Evolutionary conservation across 1,284 basidiomycete genomes (phyloP).

Genomic region (Ganoderma lucidum): DNA sequence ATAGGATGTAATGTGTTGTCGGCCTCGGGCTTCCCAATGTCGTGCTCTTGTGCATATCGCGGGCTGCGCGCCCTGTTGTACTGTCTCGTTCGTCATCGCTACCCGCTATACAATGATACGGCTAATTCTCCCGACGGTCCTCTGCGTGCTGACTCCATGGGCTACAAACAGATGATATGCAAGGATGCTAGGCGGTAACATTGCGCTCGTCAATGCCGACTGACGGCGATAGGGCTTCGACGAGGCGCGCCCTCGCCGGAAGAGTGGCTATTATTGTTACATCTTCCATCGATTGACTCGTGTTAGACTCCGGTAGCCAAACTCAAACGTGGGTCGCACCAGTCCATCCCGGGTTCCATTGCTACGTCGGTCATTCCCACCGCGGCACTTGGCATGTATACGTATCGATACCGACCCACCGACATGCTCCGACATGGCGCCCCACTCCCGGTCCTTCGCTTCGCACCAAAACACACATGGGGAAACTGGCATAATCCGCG

Average conservation of each 20-base stretch:
- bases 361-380: slow-evolving; percentile 10
- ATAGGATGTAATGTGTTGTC: slow-evolving; percentile 14
- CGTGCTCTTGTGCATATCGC: slow-evolving; percentile 7
- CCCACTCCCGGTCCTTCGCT: not conserved
- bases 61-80: slow-evolving; percentile 9
- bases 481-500: not conserved
- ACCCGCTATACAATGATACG: not conserved
- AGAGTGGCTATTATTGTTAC: slow-evolving; percentile 1
- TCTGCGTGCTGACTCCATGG: not conserved
- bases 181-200: not conserved
- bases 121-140: not conserved
- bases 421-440: slow-evolving; percentile 1
- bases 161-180: not conserved
- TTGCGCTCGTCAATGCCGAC: not conserved
- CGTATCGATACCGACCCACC: not conserved
- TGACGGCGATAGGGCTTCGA: not conserved
- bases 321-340: not conserved
- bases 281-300: slow-evolving; percentile 21
- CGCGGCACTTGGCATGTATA: slow-evolving; percentile 12
- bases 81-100: not conserved
- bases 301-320: slow-evolving; percentile 11
- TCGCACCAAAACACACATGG: not conserved
- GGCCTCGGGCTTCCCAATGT: not conserved
- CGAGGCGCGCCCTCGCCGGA: not conserved
- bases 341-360: not conserved